These are phyloP conservation scores for Pecoramyces ruminantium DNA, from an alignment of 192 early-diverging fungal species.

Conservation along the genomic window DNA sequence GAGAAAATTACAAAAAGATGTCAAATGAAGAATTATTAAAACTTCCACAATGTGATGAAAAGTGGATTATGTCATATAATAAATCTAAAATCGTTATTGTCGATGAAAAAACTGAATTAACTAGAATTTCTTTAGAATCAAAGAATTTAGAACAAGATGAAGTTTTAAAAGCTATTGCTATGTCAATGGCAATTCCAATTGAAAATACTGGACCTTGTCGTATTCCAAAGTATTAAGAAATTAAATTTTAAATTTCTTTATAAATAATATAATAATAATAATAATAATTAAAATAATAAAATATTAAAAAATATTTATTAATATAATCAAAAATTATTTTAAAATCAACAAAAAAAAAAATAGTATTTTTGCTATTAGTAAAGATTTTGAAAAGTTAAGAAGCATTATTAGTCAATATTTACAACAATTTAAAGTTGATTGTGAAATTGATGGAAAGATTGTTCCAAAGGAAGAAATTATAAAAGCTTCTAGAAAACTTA, in stretches of 20 bases:
- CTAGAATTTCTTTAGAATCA: neutral
- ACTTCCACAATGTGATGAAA: neutral
- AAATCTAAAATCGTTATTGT: neutral
- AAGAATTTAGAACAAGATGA: neutral
- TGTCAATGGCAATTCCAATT: neutral
- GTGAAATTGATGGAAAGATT: neutral
- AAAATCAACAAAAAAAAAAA: neutral
- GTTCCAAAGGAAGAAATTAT: neutral
- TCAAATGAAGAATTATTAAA: neutral
- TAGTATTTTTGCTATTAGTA: neutral
- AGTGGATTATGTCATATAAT: neutral
- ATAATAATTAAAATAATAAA: too few relatives aligned
- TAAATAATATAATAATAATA: too few relatives aligned
- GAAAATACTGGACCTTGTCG: neutral
- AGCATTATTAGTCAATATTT: neutral
- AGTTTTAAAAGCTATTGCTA: neutral
- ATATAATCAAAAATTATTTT: too few relatives aligned
- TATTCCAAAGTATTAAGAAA: neutral
- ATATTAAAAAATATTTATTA: too few relatives aligned
- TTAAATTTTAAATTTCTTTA: too few relatives aligned
- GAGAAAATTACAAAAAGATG: neutral
- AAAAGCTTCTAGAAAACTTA: neutral
- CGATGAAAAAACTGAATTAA: neutral
- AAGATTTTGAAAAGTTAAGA: neutral
- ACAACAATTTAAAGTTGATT: neutral